Conservation (phyloP, 805 yeast species). For the Tetrapisispora pingtungensis region DNA sequence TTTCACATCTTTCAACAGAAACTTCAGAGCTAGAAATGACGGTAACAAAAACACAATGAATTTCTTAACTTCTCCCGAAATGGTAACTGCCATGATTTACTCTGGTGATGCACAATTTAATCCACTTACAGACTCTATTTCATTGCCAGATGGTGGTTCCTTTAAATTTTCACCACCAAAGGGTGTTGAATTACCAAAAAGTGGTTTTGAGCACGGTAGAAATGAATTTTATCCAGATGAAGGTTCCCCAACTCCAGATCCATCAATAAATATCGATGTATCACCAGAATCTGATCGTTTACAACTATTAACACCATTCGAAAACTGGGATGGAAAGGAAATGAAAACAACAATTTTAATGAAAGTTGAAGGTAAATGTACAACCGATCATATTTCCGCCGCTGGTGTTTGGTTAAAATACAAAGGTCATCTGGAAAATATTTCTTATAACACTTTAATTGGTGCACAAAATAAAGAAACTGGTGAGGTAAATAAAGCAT, state of each 20-base stretch:
- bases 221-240: conserved; percentile 54
- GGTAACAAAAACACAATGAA: conserved; percentile 97
- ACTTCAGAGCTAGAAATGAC: conserved; percentile 95
- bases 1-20: conserved; percentile 95
- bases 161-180: conserved; percentile 73
- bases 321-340: conserved; percentile 80
- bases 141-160: conserved; percentile 53
- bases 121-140: conserved; percentile 80
- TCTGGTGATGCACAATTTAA: conserved; percentile 89
- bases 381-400: conserved; percentile 97
- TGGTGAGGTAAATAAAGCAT: conserved; percentile 86
- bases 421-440: conserved; percentile 95
- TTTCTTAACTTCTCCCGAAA: conserved; percentile 96
- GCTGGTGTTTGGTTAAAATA: conserved; percentile 99
- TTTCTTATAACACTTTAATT: conserved; percentile 86
- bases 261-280: conserved; percentile 54
- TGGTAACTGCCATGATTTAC: conserved; percentile 94
- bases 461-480: conserved; percentile 97
- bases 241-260: conserved; percentile 31
- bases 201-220: conserved; percentile 72
- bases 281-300: conserved; percentile 85
- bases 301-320: conserved; percentile 82
- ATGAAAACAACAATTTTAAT: conserved; percentile 63
- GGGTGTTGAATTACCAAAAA: conserved; percentile 75
- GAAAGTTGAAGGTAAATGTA: conserved; percentile 96